Base-by-base conservation (phyloP, 139 green algal species). In the Tetraselmis striata region DNA sequence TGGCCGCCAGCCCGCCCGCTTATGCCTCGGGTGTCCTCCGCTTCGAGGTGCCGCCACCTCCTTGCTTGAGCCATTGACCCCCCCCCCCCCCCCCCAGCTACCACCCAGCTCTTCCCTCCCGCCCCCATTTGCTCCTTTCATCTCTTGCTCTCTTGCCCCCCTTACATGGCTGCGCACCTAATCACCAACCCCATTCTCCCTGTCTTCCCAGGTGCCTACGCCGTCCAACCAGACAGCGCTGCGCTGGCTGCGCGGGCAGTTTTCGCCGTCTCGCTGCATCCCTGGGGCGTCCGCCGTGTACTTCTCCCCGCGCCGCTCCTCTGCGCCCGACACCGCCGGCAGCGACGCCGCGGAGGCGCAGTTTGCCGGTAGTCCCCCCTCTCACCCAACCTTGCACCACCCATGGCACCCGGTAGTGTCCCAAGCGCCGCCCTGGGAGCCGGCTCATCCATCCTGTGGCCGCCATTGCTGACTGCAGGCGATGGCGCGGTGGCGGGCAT, bases 251-350 rank as follows among this genome's bases (percentile, higher is more conserved):
- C 45, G 45, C 18, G 45, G 45, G 18, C 45, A 67, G 45, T 67
- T 67, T 67, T 5, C 11, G 11, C 11, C 11, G 11, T 5, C 11
- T 25, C 18, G 18, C 45, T 5, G 11, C 18, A 18, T 67, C 11
- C 45, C 45, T 67, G 45, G 18, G 5, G 45, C 45, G 5, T 67
- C 11, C 45, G 23, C 59, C 23, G 31, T 96, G 0, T 97, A 95
- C 85, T 97, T 97, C 83, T 95, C 90, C 0, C 89, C 90, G 0
- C 84, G 94, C 1, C 85, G 88, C 76, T 94, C 91, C 28, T 91
- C 92, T 1, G 91, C 93, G 0, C 90, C 93, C 0, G 89, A 93
- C 79, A 95, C 91, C 0, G 84, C 83, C 0, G 87, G 84, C 28
- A 87, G 85, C 31, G 79, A 59, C 0, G 83, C 81, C 0, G 94